Percentiles rank a stretch among this genome's conserved stretches.
phyloP scores from a whole-genome alignment of 495 filamentous ascomycete species.

The Baudoinia panamericana region DNA sequence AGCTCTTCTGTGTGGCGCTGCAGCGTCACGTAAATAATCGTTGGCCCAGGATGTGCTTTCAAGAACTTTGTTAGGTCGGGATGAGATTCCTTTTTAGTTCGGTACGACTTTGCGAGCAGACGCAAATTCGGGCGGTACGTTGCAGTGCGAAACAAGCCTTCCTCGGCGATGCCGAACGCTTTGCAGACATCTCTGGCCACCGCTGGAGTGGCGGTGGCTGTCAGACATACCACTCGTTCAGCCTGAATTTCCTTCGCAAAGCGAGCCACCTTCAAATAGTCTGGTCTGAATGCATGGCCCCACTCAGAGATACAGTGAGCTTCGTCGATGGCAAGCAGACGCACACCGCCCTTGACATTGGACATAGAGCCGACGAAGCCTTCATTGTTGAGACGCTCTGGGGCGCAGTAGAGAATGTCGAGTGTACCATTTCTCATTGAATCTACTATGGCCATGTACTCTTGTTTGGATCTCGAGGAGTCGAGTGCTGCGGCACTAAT shows the following conservation, averaged over 20 bases:
- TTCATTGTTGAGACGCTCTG: constrained; percentile 85
- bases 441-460: constrained; percentile 46
- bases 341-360: constrained; percentile 45
- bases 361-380: constrained; percentile 51
- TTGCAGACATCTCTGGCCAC: constrained; percentile 84
- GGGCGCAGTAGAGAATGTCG: constrained; percentile 83
- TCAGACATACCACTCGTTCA: constrained; percentile 70
- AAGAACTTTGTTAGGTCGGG: constrained; percentile 43
- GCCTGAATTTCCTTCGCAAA: constrained; percentile 44
- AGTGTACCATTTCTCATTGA: constrained; percentile 43
- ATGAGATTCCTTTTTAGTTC: constrained; percentile 47
- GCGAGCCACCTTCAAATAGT: constrained; percentile 72
- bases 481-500: constrained; percentile 68
- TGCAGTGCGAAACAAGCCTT: constrained; percentile 41
- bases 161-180: constrained; percentile 62
- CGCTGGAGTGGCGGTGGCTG: constrained; percentile 84
- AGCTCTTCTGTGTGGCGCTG: constrained; percentile 66
- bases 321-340: constrained; percentile 74
- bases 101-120: constrained; percentile 59
- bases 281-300: constrained; percentile 95
- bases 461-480: constrained; percentile 47
- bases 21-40: constrained; percentile 76
- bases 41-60: constrained; percentile 35
- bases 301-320: constrained; percentile 97
- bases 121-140: constrained; percentile 62